Evolutionary conservation across 805 yeast species (phyloP).

Genomic region (Kuraishia hungarica): DNA sequence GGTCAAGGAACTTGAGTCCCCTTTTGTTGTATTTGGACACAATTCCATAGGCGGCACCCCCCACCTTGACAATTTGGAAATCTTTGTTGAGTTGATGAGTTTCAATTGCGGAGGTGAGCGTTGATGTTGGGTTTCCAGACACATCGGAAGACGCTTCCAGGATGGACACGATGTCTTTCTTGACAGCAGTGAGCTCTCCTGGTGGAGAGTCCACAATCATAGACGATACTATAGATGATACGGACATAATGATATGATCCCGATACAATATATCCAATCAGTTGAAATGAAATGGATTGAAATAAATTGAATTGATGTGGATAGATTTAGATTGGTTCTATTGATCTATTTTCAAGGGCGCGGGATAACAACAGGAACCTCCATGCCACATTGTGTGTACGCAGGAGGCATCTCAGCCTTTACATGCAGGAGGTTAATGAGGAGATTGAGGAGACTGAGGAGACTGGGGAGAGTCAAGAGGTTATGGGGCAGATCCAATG

Average conservation of each 20-base stretch:
- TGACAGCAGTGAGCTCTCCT: constrained; percentile 33
- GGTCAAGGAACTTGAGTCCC: constrained; percentile 51
- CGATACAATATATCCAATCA: too few species aligned
- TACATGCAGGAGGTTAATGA: too few species aligned
- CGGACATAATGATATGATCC: constrained; percentile 13
- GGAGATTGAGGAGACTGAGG: too few species aligned
- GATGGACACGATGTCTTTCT: constrained; percentile 19
- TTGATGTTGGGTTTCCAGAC: constrained; percentile 11
- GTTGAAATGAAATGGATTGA: too few species aligned
- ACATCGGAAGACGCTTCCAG: constrained; percentile 11
- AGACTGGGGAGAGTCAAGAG: too few species aligned
- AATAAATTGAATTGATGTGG: constrained; percentile 14
- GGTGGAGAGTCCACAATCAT: constrained; percentile 47
- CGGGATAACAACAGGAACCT: too few species aligned
- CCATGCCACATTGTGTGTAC: too few species aligned
- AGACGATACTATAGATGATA: constrained; percentile 19
- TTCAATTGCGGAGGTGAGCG: constrained; percentile 16
- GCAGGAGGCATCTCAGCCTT: too few species aligned
- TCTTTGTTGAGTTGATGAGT: constrained; percentile 19
- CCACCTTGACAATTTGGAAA: constrained; percentile 22
- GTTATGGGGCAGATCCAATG: too few species aligned
- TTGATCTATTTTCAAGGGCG: too few species aligned
- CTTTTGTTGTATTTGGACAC: constrained; percentile 40
- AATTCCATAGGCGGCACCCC: constrained; percentile 20
- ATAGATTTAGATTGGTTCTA: too few species aligned